A percentile compares a stretch with the other conserved stretches of the same genome.
phyloP scores from a whole-genome alignment of 495 filamentous ascomycete genomes.

The Niebla homalea region DNA sequence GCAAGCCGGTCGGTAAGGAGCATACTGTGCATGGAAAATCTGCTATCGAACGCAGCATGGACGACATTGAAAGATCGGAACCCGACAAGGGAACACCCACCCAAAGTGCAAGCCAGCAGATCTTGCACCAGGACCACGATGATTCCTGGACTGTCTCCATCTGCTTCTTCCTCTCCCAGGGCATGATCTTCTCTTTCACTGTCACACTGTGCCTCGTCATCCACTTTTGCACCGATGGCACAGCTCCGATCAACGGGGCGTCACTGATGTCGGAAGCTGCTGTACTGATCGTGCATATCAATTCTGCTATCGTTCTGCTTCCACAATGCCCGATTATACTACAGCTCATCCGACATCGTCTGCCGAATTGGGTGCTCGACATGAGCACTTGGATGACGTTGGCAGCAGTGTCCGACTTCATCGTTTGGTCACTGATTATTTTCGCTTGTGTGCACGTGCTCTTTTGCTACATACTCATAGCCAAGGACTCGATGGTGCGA shows the following conservation, averaged over 20 bases:
- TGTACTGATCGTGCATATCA: slow-evolving; percentile 60
- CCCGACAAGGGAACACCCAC: no score
- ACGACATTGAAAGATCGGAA: no score
- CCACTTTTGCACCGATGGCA: slow-evolving; percentile 48
- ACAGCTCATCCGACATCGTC: slow-evolving; percentile 58
- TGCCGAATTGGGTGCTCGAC: slow-evolving; percentile 64
- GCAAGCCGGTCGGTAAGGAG: no score
- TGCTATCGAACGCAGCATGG: no score
- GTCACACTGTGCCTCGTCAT: slow-evolving; percentile 50
- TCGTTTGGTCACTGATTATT: slow-evolving; percentile 69
- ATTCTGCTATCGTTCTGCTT: slow-evolving; percentile 61
- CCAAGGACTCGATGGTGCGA: slow-evolving; percentile 55
- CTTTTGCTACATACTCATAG: slow-evolving; percentile 71
- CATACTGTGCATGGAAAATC: no score
- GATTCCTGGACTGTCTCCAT: no score
- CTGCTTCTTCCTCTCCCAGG: slow-evolving; percentile 8
- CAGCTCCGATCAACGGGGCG: slow-evolving; percentile 52
- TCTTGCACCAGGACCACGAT: no score
- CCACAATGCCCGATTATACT: slow-evolving; percentile 70
- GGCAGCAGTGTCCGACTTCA: slow-evolving; percentile 49
- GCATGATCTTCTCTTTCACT: slow-evolving; percentile 2
- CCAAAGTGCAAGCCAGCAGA: no score
- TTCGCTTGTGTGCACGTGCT: slow-evolving; percentile 72
- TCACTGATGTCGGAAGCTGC: slow-evolving; percentile 59
- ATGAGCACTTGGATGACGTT: slow-evolving; percentile 74